phyloP scores from a whole-genome alignment of 768 basidiomycete species.

The Leccinum disarticulatum region DNA sequence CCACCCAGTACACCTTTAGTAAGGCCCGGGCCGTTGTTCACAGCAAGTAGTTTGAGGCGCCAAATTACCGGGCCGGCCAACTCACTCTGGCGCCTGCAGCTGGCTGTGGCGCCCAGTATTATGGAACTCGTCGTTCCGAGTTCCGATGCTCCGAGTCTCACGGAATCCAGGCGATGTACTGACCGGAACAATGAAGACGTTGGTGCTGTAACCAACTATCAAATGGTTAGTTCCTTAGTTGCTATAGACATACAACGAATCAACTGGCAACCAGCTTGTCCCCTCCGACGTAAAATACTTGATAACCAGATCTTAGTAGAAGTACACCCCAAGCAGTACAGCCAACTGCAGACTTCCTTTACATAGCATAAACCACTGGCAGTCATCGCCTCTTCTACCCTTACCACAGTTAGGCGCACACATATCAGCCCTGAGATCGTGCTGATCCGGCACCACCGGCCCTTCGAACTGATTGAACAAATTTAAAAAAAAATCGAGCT shows the following conservation, averaged over 20 bases:
- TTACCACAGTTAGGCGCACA: constrained; percentile 54
- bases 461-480: constrained; percentile 25
- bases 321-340: no score
- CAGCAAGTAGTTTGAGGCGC: constrained; percentile 27
- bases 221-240: constrained; percentile 61
- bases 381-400: constrained; percentile 36
- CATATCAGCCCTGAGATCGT: constrained; percentile 67
- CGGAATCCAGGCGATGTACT: constrained; percentile 60
- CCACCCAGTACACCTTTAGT: constrained; percentile 54
- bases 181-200: constrained; percentile 65
- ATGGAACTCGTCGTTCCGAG: constrained; percentile 48
- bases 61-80: constrained; percentile 34
- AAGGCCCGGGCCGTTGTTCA: constrained; percentile 47
- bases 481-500: neutral
- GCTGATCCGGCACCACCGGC: constrained; percentile 64
- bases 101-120: constrained; percentile 56
- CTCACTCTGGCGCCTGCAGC: constrained; percentile 39
- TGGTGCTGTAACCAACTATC: constrained; percentile 65
- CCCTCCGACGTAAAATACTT: constrained; percentile 17
- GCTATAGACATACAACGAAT: constrained; percentile 44
- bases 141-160: constrained; percentile 39
- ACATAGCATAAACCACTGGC: constrained; percentile 15
- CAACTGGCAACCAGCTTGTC: no score
- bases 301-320: neutral
- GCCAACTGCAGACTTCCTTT: no score